Conservation (phyloP, 2,329 filamentous ascomycete genomes). For the Sporothrix protearum region DNA sequence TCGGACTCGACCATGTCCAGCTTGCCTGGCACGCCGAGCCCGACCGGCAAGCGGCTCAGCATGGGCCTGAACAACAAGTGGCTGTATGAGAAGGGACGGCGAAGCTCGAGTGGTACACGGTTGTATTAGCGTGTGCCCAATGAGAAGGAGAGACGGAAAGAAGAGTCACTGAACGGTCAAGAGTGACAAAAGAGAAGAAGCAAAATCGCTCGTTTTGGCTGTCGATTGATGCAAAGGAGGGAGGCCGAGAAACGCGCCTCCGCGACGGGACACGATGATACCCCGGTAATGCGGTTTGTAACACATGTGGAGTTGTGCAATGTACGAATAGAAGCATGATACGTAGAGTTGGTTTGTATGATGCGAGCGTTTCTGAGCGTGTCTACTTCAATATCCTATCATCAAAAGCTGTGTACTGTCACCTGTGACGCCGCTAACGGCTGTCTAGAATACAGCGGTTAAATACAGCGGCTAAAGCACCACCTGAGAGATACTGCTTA, state of each 20-base stretch:
- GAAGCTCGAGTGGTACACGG: constrained; percentile 43
- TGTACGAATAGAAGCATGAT: constrained; percentile 9
- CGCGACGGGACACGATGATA: constrained; percentile 19
- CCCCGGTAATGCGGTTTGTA: constrained; percentile 13
- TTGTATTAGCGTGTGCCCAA: constrained; percentile 16
- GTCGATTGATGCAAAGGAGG: constrained; percentile 6
- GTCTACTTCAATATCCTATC: neutral
- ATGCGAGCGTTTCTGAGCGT: neutral
- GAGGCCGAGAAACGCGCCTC: neutral
- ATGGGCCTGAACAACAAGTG: constrained; percentile 87
- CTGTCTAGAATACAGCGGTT: neutral
- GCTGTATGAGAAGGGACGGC: constrained; percentile 79
- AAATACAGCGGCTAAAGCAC: too few relatives aligned
- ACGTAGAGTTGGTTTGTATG: constrained; percentile 9
- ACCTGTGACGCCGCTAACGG: neutral
- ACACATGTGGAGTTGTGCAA: neutral
- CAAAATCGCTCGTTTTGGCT: neutral
- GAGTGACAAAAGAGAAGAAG: neutral
- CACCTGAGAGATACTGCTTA: too few relatives aligned
- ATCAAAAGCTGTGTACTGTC: neutral
- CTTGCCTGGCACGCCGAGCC: constrained; percentile 63
- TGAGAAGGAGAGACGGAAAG: neutral
- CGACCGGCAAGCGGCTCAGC: constrained; percentile 64
- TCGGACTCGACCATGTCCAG: constrained; percentile 40
- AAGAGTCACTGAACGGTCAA: neutral